Evolutionary conservation across 345 rosid genomes (phyloP), one percentile per base, ranked within the genome.

Genomic region (Limnanthes douglasii): DNA sequence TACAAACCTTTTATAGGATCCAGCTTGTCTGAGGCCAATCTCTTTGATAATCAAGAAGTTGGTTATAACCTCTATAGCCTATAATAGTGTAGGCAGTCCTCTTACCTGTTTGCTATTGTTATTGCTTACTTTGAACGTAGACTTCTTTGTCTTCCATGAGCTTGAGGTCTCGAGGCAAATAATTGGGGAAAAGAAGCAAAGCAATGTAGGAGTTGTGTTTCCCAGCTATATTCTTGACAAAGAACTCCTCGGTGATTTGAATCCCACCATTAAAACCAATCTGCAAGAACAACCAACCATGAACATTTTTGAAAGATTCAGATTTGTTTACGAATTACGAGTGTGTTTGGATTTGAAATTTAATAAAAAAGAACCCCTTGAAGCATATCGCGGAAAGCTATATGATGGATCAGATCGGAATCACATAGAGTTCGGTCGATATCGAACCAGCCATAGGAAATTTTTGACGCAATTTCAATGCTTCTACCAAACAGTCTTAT

Each of bases 391-490:
- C 57, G 54, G 50, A 64, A 69, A 40, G 68, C 38, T 21, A 46
- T 18, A 18, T 34, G 45, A 30, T 69, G 76, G 26, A 69, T 45
- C 17, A 68, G 76, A 51, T 65, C 61, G 0, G 76, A 60, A 37
- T 65, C 72, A 19, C 72, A 65, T 2, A 69, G 51, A 0, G 66
- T 69, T 11, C 76, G 71, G 31, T 69, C 76, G 3, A 69, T 65
- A 40, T 65, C 71, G 11, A 69, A 69, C n/a, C n/a, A n/a, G n/a
- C n/a, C n/a, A n/a, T n/a, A n/a, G n/a, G n/a, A n/a, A n/a, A n/a
- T n/a, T n/a, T n/a, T n/a, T n/a, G n/a, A n/a, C n/a, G n/a, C n/a
- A n/a, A n/a, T n/a, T n/a, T n/a, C n/a, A n/a, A n/a, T n/a, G n/a
- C n/a, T n/a, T n/a, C n/a, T n/a, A n/a, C n/a, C n/a, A n/a, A n/a